Evolutionary conservation across 1,284 basidiomycete genomes (phyloP).

Genomic region (Apiotrichum sp.): DNA sequence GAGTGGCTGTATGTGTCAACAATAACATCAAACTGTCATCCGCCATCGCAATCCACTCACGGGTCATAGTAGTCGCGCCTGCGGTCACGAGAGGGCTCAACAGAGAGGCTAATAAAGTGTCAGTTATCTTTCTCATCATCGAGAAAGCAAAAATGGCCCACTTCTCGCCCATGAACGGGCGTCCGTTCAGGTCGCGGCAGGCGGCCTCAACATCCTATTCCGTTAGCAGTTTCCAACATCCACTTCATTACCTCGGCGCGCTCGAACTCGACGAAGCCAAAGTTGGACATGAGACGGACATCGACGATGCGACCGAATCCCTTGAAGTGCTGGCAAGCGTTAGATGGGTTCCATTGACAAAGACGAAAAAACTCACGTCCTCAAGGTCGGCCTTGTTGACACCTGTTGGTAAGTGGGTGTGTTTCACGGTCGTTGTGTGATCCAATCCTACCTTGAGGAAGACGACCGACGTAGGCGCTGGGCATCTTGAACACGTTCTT

Average conservation of each 20-base stretch:
- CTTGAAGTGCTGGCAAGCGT: constrained; percentile 66
- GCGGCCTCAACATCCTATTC: constrained; percentile 85
- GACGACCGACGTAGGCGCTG: constrained; percentile 43
- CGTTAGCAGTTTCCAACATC: not conserved
- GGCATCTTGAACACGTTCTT: constrained; percentile 17
- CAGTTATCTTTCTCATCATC: not conserved
- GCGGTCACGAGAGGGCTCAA: constrained; percentile 86
- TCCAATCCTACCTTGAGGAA: constrained; percentile 33
- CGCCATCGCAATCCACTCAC: constrained; percentile 42
- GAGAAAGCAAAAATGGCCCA: constrained; percentile 45
- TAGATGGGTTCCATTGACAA: not conserved
- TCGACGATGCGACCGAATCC: constrained; percentile 79
- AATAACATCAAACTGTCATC: not conserved
- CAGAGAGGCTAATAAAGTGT: constrained; percentile 61
- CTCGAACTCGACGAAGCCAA: constrained; percentile 93
- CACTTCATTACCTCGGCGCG: constrained; percentile 56
- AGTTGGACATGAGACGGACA: constrained; percentile 89
- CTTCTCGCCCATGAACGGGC: constrained; percentile 79
- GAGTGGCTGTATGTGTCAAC: constrained; percentile 2
- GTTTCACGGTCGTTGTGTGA: too few species aligned
- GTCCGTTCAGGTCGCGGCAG: constrained; percentile 75
- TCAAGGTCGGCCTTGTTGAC: constrained; percentile 35
- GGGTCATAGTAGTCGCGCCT: constrained; percentile 69
- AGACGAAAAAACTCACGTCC: constrained; percentile 22
- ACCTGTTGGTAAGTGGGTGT: constrained; percentile 14